Evolutionary conservation across 2,329 filamentous ascomycete genomes (phyloP).

Genomic region (Pseudogymnoascus sp.): DNA sequence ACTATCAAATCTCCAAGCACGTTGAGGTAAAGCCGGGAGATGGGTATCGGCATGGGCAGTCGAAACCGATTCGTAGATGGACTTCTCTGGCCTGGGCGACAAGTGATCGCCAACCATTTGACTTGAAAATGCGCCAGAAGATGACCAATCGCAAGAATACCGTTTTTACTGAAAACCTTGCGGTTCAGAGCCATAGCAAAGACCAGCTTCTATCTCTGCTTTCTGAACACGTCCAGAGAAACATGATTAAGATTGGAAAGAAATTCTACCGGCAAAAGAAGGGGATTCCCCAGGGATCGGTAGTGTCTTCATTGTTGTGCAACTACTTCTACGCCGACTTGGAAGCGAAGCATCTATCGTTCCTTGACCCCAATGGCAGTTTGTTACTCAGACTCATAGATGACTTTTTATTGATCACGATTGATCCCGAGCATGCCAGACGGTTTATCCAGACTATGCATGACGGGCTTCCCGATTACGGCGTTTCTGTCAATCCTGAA

Average conservation of each 20-base stretch:
- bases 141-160: constrained; percentile 44
- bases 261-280: constrained; percentile 78
- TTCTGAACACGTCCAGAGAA: constrained; percentile 69
- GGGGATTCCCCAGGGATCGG: constrained; percentile 89
- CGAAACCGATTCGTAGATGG: constrained; percentile 25
- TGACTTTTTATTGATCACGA: constrained; percentile 85
- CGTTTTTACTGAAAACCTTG: constrained; percentile 65
- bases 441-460: constrained; percentile 77
- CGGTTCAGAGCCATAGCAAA: constrained; percentile 48
- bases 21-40: constrained; percentile 54
- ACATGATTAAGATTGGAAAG: constrained; percentile 82
- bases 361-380: constrained; percentile 50
- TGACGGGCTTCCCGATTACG: constrained; percentile 66
- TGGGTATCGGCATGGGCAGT: constrained; percentile 11
- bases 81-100: constrained; percentile 21
- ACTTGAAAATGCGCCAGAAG: constrained; percentile 21
- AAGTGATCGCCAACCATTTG: constrained; percentile 24
- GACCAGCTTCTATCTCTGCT: constrained; percentile 60
- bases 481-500: constrained; percentile 62
- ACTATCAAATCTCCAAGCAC: constrained; percentile 67
- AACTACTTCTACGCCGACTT: constrained; percentile 94
- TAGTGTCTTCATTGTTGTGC: constrained; percentile 79
- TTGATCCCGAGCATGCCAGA: constrained; percentile 55
- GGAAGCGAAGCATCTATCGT: constrained; percentile 60
- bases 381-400: constrained; percentile 79